phyloP scores from a whole-genome alignment of 169 alveolate species.

The Babesia divergens region DNA sequence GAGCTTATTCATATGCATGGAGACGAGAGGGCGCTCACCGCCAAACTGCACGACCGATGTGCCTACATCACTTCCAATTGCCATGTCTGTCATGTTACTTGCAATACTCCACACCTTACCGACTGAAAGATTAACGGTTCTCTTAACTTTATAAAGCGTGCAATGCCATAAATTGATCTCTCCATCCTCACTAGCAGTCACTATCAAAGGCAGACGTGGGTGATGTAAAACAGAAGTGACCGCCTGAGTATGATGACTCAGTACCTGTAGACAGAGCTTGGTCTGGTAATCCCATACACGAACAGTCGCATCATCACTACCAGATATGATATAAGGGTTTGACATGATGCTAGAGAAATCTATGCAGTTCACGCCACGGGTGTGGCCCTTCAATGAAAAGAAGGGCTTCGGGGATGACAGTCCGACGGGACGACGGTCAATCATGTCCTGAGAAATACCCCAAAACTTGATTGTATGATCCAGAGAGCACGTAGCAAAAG shows the following conservation, averaged over 20 bases:
- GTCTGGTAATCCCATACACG: constrained; percentile 98
- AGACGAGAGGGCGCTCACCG: constrained; percentile 92
- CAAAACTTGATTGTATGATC: constrained; percentile 94
- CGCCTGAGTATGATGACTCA: constrained; percentile 91
- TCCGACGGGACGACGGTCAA: constrained; percentile 11
- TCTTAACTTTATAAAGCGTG: constrained; percentile 89
- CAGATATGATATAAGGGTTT: constrained; percentile 92
- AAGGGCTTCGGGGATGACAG: constrained; percentile 85
- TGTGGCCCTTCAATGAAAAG: constrained; percentile 95
- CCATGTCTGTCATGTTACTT: constrained; percentile 74
- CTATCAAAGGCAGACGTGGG: constrained; percentile 90
- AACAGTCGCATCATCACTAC: constrained; percentile 94
- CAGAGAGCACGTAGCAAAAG: constrained; percentile 95
- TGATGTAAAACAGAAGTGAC: constrained; percentile 91
- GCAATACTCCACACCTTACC: constrained; percentile 93
- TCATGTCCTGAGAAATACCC: constrained; percentile 77
- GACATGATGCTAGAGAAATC: constrained; percentile 79
- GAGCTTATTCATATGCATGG: constrained; percentile 90
- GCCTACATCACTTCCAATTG: constrained; percentile 86
- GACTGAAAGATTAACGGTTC: constrained; percentile 89
- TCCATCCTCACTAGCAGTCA: constrained; percentile 96
- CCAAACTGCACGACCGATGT: constrained; percentile 94
- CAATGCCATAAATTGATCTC: constrained; percentile 94
- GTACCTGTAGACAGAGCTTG: constrained; percentile 93
- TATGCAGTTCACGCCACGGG: constrained; percentile 96